phyloP scores from a whole-genome alignment of 768 basidiomycete species.

The Bullera alba region DNA sequence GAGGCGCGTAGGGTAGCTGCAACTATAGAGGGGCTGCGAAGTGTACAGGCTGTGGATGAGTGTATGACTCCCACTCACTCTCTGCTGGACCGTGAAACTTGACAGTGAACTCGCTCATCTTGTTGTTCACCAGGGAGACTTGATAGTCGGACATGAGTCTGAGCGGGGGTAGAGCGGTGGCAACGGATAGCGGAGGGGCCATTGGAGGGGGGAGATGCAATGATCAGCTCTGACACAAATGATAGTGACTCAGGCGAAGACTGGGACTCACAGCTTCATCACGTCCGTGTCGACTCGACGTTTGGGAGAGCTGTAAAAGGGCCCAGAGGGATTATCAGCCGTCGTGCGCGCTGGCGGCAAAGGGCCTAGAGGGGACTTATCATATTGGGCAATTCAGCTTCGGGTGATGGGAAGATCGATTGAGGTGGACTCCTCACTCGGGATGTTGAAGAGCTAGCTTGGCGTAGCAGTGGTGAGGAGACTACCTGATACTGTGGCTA shows the following conservation, averaged over 20 bases:
- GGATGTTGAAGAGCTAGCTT: not conserved
- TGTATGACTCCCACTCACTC: conserved; percentile 71
- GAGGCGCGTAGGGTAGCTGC: not conserved
- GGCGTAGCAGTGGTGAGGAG: not conserved
- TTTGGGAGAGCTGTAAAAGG: conserved; percentile 67
- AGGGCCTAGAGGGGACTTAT: too few species aligned
- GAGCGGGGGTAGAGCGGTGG: conserved; percentile 1
- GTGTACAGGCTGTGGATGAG: too few species aligned
- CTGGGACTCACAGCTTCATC: conserved; percentile 78
- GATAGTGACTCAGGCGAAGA: not conserved
- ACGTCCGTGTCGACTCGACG: conserved; percentile 98
- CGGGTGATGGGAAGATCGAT: not conserved
- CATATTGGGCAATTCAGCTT: conserved; percentile 17
- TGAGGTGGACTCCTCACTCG: conserved; percentile 2
- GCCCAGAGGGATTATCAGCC: conserved; percentile 11
- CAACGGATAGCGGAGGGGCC: conserved; percentile 4
- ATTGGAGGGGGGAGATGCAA: not conserved
- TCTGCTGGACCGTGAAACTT: conserved; percentile 88
- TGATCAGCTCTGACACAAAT: not conserved
- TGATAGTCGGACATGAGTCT: conserved; percentile 99
- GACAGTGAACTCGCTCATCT: conserved; percentile 98
- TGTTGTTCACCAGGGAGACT: conserved; percentile 94
- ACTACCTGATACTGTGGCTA: too few species aligned
- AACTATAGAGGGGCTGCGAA: too few species aligned
- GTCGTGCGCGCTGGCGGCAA: not conserved